phyloP scores from a whole-genome alignment of 192 early-diverging fungal species.

The Geranomyces michiganensis region DNA sequence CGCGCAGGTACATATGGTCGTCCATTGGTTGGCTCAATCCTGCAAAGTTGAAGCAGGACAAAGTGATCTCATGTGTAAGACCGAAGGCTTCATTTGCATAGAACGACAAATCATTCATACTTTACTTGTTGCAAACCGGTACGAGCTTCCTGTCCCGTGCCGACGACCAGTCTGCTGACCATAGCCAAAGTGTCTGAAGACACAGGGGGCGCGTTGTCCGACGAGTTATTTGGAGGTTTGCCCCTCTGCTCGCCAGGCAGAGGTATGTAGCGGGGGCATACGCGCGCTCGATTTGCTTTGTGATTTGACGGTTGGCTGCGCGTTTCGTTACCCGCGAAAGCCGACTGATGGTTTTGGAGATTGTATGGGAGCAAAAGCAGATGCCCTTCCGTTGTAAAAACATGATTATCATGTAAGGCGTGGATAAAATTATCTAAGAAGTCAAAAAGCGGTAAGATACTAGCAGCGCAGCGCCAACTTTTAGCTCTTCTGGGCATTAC shows the following conservation, averaged over 20 bases:
- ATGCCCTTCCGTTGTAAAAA: conserved; percentile 86
- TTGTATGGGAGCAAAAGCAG: conserved; percentile 47
- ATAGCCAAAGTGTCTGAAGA: not conserved
- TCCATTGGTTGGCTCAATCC: not conserved
- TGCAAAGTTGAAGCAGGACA: too few relatives aligned
- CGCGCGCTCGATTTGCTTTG: too few relatives aligned
- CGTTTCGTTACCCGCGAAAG: not conserved
- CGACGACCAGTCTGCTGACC: not conserved
- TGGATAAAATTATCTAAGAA: conserved; percentile 72
- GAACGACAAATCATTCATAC: not conserved
- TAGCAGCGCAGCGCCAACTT: too few relatives aligned
- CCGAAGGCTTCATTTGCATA: not conserved
- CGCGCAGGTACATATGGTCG: not conserved
- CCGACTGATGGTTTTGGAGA: not conserved
- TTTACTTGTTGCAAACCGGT: too few relatives aligned
- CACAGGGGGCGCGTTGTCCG: not conserved
- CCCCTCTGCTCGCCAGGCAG: too few relatives aligned
- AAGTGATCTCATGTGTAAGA: too few relatives aligned
- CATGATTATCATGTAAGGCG: conserved; percentile 69
- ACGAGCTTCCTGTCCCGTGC: not conserved
- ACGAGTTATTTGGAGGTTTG: too few relatives aligned
- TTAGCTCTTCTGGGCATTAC: conserved; percentile 39
- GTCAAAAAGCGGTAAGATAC: not conserved
- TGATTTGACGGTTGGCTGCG: too few relatives aligned
- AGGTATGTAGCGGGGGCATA: too few relatives aligned